Base-by-base conservation (phyloP, 192 early-diverging fungal species). In the Coemansia interrupta region DNA sequence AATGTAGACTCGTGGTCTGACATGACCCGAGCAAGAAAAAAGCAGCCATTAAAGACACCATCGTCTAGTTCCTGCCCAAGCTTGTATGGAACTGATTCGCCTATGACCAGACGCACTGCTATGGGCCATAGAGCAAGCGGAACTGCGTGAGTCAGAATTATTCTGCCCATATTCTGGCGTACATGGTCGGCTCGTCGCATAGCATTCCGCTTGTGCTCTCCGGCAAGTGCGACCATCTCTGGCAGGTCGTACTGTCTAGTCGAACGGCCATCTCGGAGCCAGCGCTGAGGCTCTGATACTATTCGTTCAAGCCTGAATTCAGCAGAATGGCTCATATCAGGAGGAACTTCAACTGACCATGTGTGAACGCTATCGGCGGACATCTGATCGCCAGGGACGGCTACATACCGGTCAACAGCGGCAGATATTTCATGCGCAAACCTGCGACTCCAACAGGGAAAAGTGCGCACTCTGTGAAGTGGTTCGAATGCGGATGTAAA, bases 401-500 rank as follows among this genome's bases (percentile, higher is more conserved):
- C 51, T 1, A 54, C 28, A 22, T 65, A 58, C 15, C 51, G 46
- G 12, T 78, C 69, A 8, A 61, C 66, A 12, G 66, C 69, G 0
- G 69, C 75, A 9, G 75, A 78, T 18, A 78, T 60, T 48, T 78
- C 75, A 12, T 64, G 69, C 9, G 75, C 61, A 54, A 78, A 68
- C 53, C 72, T 78, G 54, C 75, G 75, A 23, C 65, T 78, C 75
- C 75, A 78, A 41, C 68, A 56, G 15, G 75, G 75, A 41, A 58
- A 68, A 4, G 75, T 69, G 45, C 68, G 60, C n/a, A 44, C 48
- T 3, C 69, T 57, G 36, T 71, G 65, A 19, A 61, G 6, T 1
- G 54, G 52, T 0, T 48, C 44, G 40, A 59, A 71, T 7, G 40
- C 8, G 17, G 56, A 30, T 0, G 69, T 56, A 20, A 78, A 72